Percentiles rank a stretch among this genome's conserved stretches.
Evolutionary conservation across 306 rosid species (phyloP).

Genomic region (Trifolium repens): DNA sequence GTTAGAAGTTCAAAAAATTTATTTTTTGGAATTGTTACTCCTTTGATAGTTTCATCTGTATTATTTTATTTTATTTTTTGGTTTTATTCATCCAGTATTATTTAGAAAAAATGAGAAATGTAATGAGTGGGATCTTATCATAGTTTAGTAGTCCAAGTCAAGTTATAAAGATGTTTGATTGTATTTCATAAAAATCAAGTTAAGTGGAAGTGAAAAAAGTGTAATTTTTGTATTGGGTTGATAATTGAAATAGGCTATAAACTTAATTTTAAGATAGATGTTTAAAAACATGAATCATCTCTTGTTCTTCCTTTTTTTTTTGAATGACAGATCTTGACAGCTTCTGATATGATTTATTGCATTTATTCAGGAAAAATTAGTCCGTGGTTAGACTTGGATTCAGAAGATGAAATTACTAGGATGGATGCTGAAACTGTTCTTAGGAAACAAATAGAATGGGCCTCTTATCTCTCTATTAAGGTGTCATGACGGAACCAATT

Average conservation of each 20-base stretch:
- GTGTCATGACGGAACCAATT: constrained; percentile 44
- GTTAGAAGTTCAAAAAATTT: background rate
- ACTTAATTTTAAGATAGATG: constrained; percentile 1
- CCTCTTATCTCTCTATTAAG: constrained; percentile 79
- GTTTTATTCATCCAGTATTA: too few relatives aligned
- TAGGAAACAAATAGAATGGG: constrained; percentile 80
- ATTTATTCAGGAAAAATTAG: constrained; percentile 60
- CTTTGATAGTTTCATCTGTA: background rate
- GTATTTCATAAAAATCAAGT: background rate
- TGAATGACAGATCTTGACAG: background rate
- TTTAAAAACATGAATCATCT: background rate
- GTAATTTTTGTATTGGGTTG: background rate
- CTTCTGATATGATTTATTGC: constrained; percentile 16
- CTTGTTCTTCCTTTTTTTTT: background rate
- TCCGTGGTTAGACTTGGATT: constrained; percentile 40
- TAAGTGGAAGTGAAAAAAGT: background rate
- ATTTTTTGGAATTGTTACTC: background rate
- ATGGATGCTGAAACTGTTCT: constrained; percentile 64
- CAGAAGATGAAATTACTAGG: constrained; percentile 59
- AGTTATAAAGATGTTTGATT: background rate
- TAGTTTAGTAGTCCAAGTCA: background rate
- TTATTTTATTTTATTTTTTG: background rate
- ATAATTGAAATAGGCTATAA: background rate
- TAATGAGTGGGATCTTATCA: background rate
- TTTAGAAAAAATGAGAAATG: background rate